Evolutionary conservation across 805 yeast species (phyloP).

Genomic region (Candida succiphila): DNA sequence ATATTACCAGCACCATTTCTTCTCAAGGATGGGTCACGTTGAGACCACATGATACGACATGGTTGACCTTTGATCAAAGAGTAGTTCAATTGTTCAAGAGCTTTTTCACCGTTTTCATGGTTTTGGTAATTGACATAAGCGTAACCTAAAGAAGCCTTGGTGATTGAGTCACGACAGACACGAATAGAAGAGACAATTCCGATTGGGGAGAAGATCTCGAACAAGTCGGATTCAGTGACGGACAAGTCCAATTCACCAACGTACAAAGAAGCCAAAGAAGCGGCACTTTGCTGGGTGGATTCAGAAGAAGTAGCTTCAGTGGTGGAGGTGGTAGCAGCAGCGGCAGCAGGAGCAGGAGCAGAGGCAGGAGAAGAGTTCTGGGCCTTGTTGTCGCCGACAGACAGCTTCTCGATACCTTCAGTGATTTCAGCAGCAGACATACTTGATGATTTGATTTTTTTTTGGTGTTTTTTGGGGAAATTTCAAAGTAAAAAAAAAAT

Average conservation of each 20-base stretch:
- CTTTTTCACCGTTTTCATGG: slow-evolving; percentile 83
- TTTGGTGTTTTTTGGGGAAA: slow-evolving; percentile 10
- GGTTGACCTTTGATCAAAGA: slow-evolving; percentile 88
- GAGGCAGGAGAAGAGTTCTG: slow-evolving; percentile 18
- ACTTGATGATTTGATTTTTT: slow-evolving; percentile 7
- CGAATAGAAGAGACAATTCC: slow-evolving; percentile 96
- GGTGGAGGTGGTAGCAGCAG: slow-evolving; percentile 23
- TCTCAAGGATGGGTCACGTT: slow-evolving; percentile 94
- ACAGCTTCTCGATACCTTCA: slow-evolving; percentile 23
- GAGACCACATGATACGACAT: slow-evolving; percentile 99
- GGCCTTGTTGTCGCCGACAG: slow-evolving; percentile 20
- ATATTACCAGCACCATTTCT: slow-evolving; percentile 94
- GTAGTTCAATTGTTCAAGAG: slow-evolving; percentile 93
- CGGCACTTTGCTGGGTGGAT: slow-evolving; percentile 33
- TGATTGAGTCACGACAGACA: slow-evolving; percentile 97
- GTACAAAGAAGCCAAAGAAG: slow-evolving; percentile 76
- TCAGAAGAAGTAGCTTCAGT: slow-evolving; percentile 24
- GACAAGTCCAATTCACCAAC: slow-evolving; percentile 94
- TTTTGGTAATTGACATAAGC: slow-evolving; percentile 96
- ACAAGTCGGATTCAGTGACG: slow-evolving; percentile 89
- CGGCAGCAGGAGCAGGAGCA: slow-evolving; percentile 23
- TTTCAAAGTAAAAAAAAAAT: too few species aligned
- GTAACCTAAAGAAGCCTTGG: slow-evolving; percentile 95
- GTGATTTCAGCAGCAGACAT: slow-evolving; percentile 26
- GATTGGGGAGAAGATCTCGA: slow-evolving; percentile 87